Percentiles rank a stretch among this genome's conserved stretches.
phyloP scores from a whole-genome alignment of 768 basidiomycete genomes.

The Cyclocybe aegerita region DNA sequence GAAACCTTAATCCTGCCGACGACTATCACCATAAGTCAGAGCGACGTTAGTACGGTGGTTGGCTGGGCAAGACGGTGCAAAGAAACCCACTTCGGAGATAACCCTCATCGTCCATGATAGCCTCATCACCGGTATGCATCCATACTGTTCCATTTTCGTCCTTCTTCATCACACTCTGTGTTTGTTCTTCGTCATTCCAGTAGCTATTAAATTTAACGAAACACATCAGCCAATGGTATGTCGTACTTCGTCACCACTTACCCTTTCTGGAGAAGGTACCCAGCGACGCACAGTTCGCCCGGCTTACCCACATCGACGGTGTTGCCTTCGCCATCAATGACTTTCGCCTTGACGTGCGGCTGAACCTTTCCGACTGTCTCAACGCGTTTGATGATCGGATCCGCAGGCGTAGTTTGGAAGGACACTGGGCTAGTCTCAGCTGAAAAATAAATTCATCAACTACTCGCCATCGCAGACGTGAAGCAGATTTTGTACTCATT shows the following conservation, averaged over 20 bases:
- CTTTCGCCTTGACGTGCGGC: conserved; percentile 77
- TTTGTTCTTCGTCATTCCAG: conserved; percentile 75
- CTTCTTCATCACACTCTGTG: conserved; percentile 52
- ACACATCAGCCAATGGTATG: conserved; percentile 1
- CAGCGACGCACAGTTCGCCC: conserved; percentile 73
- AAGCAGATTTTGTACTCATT: conserved; percentile 63
- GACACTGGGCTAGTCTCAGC: conserved; percentile 86
- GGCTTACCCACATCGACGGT: conserved; percentile 71
- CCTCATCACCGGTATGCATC: conserved; percentile 87
- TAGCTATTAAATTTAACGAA: conserved; percentile 47
- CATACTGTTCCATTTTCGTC: conserved; percentile 60
- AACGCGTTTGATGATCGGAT: conserved; percentile 71
- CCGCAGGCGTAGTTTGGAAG: conserved; percentile 73
- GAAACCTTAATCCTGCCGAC: conserved; percentile 75
- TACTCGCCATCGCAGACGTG: neutral
- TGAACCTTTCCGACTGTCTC: conserved; percentile 80
- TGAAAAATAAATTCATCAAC: conserved; percentile 22
- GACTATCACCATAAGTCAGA: conserved; percentile 39
- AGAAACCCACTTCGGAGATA: conserved; percentile 62
- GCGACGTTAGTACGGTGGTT: neutral
- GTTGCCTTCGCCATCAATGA: conserved; percentile 58
- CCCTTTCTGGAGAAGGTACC: conserved; percentile 83
- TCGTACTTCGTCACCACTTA: conserved; percentile 24
- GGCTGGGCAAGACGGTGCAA: neutral
- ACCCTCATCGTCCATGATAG: conserved; percentile 78